phyloP scores from a whole-genome alignment of 2,329 filamentous ascomycete species.

The Aureobasidium sp. region DNA sequence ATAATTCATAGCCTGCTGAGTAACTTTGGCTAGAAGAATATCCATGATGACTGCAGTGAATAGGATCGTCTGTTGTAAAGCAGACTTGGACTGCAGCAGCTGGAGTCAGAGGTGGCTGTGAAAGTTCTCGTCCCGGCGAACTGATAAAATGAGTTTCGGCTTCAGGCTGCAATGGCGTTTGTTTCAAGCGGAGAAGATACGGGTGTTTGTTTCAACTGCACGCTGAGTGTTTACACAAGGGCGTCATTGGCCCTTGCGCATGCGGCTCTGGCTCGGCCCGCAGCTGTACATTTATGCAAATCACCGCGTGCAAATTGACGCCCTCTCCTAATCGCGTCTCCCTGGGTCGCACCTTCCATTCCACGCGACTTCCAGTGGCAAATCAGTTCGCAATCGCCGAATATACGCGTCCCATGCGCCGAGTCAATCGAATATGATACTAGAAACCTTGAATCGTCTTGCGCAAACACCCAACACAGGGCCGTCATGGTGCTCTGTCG shows the following conservation, averaged over 20 bases:
- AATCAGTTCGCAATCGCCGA: neutral
- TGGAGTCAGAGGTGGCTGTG: neutral
- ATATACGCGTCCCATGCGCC: constrained; percentile 1
- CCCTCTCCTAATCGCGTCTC: neutral
- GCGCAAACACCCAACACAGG: neutral
- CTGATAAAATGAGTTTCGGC: too few relatives aligned
- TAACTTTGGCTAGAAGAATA: constrained; percentile 55
- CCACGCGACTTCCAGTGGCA: constrained; percentile 7
- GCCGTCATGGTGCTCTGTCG: constrained; percentile 36
- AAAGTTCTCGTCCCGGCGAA: too few relatives aligned
- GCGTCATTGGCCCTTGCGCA: neutral
- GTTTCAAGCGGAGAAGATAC: neutral
- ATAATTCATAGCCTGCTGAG: constrained; percentile 82
- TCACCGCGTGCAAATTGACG: neutral
- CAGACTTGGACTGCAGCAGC: neutral
- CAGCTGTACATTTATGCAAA: neutral
- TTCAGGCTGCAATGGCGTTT: constrained; percentile 9
- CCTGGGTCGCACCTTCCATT: neutral
- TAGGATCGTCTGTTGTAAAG: neutral
- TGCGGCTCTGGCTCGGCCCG: neutral
- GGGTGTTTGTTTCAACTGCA: constrained; percentile 11
- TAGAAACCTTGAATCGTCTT: neutral
- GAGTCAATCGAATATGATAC: neutral
- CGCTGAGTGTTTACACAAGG: neutral
- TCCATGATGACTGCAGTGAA: constrained; percentile 55